A percentile compares a stretch with the other conserved stretches of the same genome.
phyloP scores from a whole-genome alignment of 164 flowering plant genomes.

The Nymphaea colorata region DNA sequence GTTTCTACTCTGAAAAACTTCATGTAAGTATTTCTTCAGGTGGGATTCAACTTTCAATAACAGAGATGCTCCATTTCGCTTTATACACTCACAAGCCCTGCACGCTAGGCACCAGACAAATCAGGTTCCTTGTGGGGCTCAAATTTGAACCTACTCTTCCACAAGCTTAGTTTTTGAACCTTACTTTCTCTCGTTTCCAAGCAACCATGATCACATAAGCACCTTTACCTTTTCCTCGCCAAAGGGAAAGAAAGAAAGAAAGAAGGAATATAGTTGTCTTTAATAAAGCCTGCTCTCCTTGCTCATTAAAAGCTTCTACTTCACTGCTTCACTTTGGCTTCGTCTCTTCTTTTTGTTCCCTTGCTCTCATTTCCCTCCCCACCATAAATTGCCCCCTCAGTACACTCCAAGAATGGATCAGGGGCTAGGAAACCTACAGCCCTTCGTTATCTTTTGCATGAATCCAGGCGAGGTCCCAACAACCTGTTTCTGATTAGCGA shows the following conservation, averaged over 20 bases:
- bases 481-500: too few relatives aligned
- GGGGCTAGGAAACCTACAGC: background rate
- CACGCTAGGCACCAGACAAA: too few relatives aligned
- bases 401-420: background rate
- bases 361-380: background rate
- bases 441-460: background rate
- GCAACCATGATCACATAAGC: background rate
- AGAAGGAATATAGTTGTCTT: slow-evolving; percentile 13
- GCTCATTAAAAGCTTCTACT: background rate
- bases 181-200: slow-evolving; percentile 11
- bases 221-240: slow-evolving; percentile 2
- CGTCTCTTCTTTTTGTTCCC: background rate
- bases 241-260: background rate
- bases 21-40: too few relatives aligned
- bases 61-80: too few relatives aligned
- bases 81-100: too few relatives aligned
- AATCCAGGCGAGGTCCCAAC: too few relatives aligned
- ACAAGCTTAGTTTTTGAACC: background rate
- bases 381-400: background rate
- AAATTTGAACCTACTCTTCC: too few relatives aligned
- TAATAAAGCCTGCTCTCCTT: slow-evolving; percentile 5
- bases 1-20: too few relatives aligned
- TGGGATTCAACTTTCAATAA: too few relatives aligned
- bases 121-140: too few relatives aligned
- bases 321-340: background rate